Percentiles rank a stretch among this genome's conserved stretches.
These are phyloP conservation scores for Trametes pubescens DNA, from an alignment of 1,284 basidiomycete genomes.

Conservation along the genomic window DNA sequence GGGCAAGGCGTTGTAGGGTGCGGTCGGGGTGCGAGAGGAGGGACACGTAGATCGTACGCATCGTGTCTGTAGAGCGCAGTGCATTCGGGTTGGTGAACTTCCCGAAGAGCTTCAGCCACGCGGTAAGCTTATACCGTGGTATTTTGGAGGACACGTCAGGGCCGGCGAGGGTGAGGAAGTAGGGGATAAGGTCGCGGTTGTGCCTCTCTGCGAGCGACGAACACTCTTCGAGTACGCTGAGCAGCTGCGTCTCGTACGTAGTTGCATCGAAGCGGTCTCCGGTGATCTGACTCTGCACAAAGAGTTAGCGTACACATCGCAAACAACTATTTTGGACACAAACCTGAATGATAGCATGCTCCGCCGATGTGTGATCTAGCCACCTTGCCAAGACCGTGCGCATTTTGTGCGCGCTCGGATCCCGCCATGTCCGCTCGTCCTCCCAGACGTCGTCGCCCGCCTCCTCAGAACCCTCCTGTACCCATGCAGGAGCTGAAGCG, in stretches of 20 bases:
- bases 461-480: conserved; percentile 34
- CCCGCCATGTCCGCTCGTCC: conserved; percentile 76
- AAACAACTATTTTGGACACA: conserved; percentile 20
- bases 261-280: conserved; percentile 76
- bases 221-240: conserved; percentile 72
- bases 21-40: conserved; percentile 91
- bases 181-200: conserved; percentile 81
- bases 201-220: conserved; percentile 83
- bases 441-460: conserved; percentile 59
- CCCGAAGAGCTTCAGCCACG: conserved; percentile 88
- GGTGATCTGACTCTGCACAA: conserved; percentile 60
- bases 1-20: conserved; percentile 77
- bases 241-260: conserved; percentile 84
- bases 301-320: background rate
- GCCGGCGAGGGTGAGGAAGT: conserved; percentile 73
- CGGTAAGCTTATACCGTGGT: conserved; percentile 64
- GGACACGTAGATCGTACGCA: conserved; percentile 75
- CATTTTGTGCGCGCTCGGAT: conserved; percentile 73
- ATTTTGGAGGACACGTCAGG: conserved; percentile 52
- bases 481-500: conserved; percentile 36
- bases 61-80: conserved; percentile 72
- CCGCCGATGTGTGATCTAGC: conserved; percentile 46
- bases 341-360: conserved; percentile 47
- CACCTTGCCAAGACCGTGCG: conserved; percentile 55
- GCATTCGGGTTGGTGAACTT: conserved; percentile 94